Evolutionary conservation across 257 asterid genomes (phyloP).

Genomic region (Nicotiana sylvestris): DNA sequence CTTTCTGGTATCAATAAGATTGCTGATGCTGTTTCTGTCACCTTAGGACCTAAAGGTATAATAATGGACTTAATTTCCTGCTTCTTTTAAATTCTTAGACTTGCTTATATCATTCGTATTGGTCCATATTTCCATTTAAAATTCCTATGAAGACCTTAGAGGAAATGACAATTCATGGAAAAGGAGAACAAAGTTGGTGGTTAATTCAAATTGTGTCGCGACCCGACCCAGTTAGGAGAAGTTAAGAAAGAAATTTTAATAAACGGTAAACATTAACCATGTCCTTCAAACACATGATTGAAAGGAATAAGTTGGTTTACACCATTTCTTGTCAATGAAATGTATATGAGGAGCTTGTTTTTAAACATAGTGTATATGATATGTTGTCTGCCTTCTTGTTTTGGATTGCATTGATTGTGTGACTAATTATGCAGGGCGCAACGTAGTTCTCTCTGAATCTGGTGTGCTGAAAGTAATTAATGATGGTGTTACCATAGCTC

Average conservation of each 20-base stretch:
- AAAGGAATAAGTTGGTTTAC: background rate
- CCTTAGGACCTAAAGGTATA: slow-evolving; percentile 86
- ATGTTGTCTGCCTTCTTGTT: slow-evolving; percentile 5
- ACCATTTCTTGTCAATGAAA: background rate
- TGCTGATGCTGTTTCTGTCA: slow-evolving; percentile 93
- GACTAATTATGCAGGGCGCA: slow-evolving; percentile 51
- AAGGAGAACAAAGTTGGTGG: background rate
- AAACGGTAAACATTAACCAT: background rate
- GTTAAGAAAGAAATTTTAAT: background rate
- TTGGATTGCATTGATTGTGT: background rate
- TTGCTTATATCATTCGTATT: background rate
- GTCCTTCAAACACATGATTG: background rate
- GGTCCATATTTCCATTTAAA: background rate
- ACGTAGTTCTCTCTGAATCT: slow-evolving; percentile 72
- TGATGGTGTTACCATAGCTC: slow-evolving; percentile 92
- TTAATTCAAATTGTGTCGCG: background rate
- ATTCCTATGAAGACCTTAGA: background rate
- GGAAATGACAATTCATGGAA: background rate
- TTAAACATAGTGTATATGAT: background rate
- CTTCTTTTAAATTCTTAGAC: background rate
- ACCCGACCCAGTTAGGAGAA: background rate
- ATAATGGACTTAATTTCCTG: background rate
- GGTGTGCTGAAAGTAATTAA: slow-evolving; percentile 68
- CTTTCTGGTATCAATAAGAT: slow-evolving; percentile 88
- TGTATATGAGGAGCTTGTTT: slow-evolving; percentile 1